Base-by-base conservation (phyloP, 1,284 basidiomycete genomes). In the Heterobasidion occidentale region DNA sequence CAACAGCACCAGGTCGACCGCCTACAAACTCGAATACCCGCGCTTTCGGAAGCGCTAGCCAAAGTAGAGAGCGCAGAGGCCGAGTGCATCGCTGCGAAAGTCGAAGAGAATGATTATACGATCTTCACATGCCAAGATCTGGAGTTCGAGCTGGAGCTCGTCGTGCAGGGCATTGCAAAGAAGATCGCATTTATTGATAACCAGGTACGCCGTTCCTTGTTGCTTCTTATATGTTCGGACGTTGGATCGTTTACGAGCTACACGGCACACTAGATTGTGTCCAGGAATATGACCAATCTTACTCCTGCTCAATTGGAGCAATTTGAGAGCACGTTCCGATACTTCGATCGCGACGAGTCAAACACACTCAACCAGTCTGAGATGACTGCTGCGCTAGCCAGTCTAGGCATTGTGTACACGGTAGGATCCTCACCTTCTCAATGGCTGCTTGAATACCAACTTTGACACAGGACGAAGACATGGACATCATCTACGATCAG, bases 91-190 rank as follows among this genome's bases (percentile, higher is more conserved):
- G 84, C 86, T n/a, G 95, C 94, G 17, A 98, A 95, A 63, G 89
- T 98, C 3, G 96, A 98, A 67, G 96, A 98, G 71, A 98, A 98
- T 69, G 95, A 98, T 68, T 92, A 97, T 66, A 98, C 95, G 0
- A 84, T 96, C 14, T 90, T 95, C 65, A 94, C 91, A 1, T 83
- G 81, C 61, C 91, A 94, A 67, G 96, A 98, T 70, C 78, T 98
- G 20, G 84, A 86, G 58, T 97, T 94, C 63, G 96, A 98, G 72
- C 78, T 95, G 1, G 88, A 90, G 67, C 77, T 95, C 12, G 80
- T 97, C 9, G 80, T 84, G 52, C 89, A 90, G 60, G 89, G 86
- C 47, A 81, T 97, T 27, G 79, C 80, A 35, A 94, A 94, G 78
- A 95, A 98, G 77, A 85, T 95, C 42, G 84, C 89, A 0, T 98